A percentile compares a stretch with the other conserved stretches of the same genome.
Evolutionary conservation across 1,139 yeast genomes (phyloP).

Genomic region (Pichia sp.): DNA sequence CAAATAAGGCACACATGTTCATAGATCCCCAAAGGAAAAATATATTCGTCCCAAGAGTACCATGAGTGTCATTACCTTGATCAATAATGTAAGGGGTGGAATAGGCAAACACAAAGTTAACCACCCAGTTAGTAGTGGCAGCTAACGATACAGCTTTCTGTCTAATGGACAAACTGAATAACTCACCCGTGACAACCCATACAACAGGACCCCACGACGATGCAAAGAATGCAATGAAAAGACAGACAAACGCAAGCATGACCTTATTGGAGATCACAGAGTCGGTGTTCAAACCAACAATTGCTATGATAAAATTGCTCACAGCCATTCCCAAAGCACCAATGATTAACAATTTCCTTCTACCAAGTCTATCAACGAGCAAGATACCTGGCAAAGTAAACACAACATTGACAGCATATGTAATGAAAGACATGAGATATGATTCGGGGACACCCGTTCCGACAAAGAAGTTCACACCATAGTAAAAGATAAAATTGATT

Average conservation of each 20-base stretch:
- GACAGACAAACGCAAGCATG: constrained; percentile 61
- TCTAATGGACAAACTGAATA: constrained; percentile 63
- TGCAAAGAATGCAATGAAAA: constrained; percentile 67
- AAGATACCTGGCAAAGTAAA: constrained; percentile 68
- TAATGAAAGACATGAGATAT: constrained; percentile 59
- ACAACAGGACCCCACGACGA: constrained; percentile 77
- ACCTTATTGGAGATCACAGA: constrained; percentile 46
- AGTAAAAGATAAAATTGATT: constrained; percentile 71
- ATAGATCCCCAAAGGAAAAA: constrained; percentile 75
- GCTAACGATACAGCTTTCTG: constrained; percentile 70
- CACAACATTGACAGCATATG: constrained; percentile 65
- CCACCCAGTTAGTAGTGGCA: constrained; percentile 76
- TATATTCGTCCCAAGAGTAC: constrained; percentile 60
- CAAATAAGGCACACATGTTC: constrained; percentile 45
- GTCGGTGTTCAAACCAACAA: constrained; percentile 50
- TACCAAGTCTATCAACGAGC: constrained; percentile 60
- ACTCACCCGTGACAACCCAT: constrained; percentile 74
- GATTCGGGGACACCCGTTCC: constrained; percentile 53
- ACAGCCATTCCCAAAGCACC: constrained; percentile 65
- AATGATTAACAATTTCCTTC: constrained; percentile 49
- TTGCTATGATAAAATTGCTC: constrained; percentile 57
- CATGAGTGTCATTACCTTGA: constrained; percentile 55
- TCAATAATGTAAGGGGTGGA: constrained; percentile 64
- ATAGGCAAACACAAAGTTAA: constrained; percentile 66
- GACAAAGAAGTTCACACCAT: constrained; percentile 68